A percentile compares a stretch with the other conserved stretches of the same genome.
Evolutionary conservation across 208 protist genomes (phyloP).

Genomic region (Wallacemonas rigidus): DNA sequence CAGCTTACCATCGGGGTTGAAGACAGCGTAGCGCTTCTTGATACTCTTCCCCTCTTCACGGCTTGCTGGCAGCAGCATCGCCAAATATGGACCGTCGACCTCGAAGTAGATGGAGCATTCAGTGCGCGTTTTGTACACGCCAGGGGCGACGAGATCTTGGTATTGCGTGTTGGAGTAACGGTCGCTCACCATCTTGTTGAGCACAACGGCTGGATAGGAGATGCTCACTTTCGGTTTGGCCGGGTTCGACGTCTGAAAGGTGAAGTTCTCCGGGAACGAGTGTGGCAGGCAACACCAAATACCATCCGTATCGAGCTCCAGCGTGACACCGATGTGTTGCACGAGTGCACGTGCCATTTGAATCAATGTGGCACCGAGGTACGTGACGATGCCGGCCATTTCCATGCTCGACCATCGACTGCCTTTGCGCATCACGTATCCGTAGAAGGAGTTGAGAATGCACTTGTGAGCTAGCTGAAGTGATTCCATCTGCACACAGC

Average conservation of each 20-base stretch:
- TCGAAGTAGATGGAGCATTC: conserved; percentile 99
- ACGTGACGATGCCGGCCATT: conserved; percentile 99
- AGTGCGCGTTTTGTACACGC: conserved; percentile 71
- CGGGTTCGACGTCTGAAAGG: conserved; percentile 69
- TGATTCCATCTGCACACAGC: conserved; percentile 99
- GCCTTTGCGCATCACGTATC: conserved; percentile 99
- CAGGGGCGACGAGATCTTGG: conserved; percentile 83
- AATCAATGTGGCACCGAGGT: conserved; percentile 99
- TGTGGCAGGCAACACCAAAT: conserved; percentile 99
- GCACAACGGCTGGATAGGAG: conserved; percentile 98
- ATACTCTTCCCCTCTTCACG: conserved; percentile 98
- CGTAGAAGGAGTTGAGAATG: conserved; percentile 99
- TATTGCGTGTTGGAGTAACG: conserved; percentile 99
- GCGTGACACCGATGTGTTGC: conserved; percentile 97
- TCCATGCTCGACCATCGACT: conserved; percentile 99
- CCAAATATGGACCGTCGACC: conserved; percentile 99
- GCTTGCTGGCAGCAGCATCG: conserved; percentile 99
- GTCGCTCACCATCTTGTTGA: conserved; percentile 98
- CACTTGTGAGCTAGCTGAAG: conserved; percentile 99
- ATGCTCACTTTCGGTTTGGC: conserved; percentile 73
- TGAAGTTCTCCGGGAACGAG: conserved; percentile 98
- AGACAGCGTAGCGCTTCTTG: conserved; percentile 99
- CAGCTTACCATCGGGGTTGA: conserved; percentile 96
- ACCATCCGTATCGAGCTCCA: conserved; percentile 99
- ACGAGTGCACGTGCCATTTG: conserved; percentile 96